Evolutionary conservation across 2,329 filamentous ascomycete species (phyloP), one percentile per base, ranked within the genome.

Genomic region (Stachybotrys chartarum): DNA sequence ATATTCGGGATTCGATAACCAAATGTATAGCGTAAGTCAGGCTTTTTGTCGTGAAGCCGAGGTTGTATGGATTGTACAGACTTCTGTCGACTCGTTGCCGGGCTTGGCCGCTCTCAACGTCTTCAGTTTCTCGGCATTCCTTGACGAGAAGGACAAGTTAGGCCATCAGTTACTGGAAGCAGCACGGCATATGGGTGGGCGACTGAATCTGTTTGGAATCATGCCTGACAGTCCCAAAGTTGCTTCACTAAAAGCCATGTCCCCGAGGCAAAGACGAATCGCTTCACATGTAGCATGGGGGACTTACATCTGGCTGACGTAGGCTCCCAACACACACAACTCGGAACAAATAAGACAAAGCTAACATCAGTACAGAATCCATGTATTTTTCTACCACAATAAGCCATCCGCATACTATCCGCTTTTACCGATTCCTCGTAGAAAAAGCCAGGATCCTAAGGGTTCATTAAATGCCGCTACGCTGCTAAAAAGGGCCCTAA

Each of bases 101-200:
- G 46, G 35, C 11, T 18, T 53, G 16, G 51, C 47, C 30, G 64
- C 59, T 0, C 10, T 17, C 24, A 12, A 48, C 11, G 24, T 48
- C 46, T 17, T 48, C 11, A 12, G n/a, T n/a, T 14, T 48, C n/a
- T 24, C 24, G 24, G 46, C 10, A 17, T 48, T 12, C 46, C n/a
- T 48, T 30, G n/a, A 48, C n/a, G 24, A n/a, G 10, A 14, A 12
- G n/a, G 46, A 30, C 3, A 10, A 48, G 8, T 6, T 48, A 10
- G 46, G 11, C n/a, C 46, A 48, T 14, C 8, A 48, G 6, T 14
- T 48, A n/a, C 8, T 17, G 11, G 10, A 48, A 8, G 46, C 10
- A 17, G 46, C 10, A 10, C 47, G 47, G 3, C 47, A 30, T 6
- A 18, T 50, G 47, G 47, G 6, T 12, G 18, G 24, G 47, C 5